phyloP scores from a whole-genome alignment of 441 rosid genomes.

The Gossypium schwendimanii region DNA sequence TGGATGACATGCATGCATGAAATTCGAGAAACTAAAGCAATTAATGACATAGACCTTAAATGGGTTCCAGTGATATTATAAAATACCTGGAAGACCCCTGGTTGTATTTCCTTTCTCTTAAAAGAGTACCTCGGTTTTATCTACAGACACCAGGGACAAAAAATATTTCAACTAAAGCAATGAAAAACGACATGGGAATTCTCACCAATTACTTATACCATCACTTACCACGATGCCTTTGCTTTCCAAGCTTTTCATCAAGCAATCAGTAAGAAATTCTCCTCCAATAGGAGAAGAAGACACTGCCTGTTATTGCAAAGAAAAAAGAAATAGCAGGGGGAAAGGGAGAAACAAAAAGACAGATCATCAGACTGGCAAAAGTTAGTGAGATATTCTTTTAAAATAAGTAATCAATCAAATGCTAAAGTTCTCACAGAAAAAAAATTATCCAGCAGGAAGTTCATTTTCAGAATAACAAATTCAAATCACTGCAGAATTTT shows the following conservation, averaged over 20 bases:
- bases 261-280: slow-evolving; percentile 88
- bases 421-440: neutral
- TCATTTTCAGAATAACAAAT: slow-evolving; percentile 2
- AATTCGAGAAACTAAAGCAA: neutral
- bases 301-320: slow-evolving; percentile 52
- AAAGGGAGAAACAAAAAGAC: neutral
- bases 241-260: slow-evolving; percentile 95
- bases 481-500: neutral
- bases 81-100: slow-evolving; percentile 88
- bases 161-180: slow-evolving; percentile 6
- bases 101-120: slow-evolving; percentile 86
- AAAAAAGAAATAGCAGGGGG: neutral
- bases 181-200: neutral
- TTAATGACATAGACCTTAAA: neutral
- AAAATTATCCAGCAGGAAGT: neutral
- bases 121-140: slow-evolving; percentile 94
- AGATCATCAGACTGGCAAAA: neutral
- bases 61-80: neutral
- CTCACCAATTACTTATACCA: slow-evolving; percentile 9
- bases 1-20: slow-evolving; percentile 1
- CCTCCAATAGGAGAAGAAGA: slow-evolving; percentile 83
- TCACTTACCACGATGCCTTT: slow-evolving; percentile 71
- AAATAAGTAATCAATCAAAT: neutral
- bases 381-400: no score
- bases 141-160: slow-evolving; percentile 35